phyloP scores from a whole-genome alignment of 1,284 basidiomycete genomes.

The Bjerkandera adusta region DNA sequence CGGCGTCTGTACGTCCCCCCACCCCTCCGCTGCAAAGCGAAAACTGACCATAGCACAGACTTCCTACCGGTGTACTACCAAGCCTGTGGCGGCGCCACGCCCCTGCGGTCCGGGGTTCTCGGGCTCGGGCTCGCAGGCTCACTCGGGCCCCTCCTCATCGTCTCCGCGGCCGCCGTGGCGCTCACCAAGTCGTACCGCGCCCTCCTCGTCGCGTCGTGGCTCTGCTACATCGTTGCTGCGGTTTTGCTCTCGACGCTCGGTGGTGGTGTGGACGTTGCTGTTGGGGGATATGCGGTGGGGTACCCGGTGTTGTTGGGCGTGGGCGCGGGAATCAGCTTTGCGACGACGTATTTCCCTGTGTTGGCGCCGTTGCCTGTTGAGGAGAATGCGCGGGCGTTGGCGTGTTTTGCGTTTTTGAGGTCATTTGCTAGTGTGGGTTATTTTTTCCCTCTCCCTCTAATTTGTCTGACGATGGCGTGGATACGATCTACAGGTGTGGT shows the following conservation, averaged over 20 bases:
- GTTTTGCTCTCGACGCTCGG: slow-evolving; percentile 15
- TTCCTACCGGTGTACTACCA: slow-evolving; percentile 3
- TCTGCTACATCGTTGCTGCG: slow-evolving; percentile 14
- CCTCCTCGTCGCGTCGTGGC: slow-evolving; percentile 17
- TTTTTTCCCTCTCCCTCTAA: neutral
- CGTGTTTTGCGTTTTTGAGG: slow-evolving; percentile 14
- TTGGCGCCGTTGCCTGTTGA: slow-evolving; percentile 13
- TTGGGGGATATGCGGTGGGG: slow-evolving; percentile 12
- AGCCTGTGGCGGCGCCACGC: slow-evolving; percentile 2
- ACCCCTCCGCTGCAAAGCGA: neutral
- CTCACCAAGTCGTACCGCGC: slow-evolving; percentile 14
- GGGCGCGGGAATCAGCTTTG: slow-evolving; percentile 15
- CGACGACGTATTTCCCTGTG: slow-evolving; percentile 17
- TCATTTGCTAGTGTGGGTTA: slow-evolving; percentile 13
- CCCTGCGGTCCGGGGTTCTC: slow-evolving; percentile 6
- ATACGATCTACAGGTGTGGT: neutral
- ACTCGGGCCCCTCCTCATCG: slow-evolving; percentile 6
- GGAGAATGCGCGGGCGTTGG: slow-evolving; percentile 13
- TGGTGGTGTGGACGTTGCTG: slow-evolving; percentile 9
- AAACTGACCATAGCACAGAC: neutral
- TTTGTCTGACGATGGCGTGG: neutral
- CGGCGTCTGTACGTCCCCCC: slow-evolving; percentile 12
- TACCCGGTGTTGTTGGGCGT: slow-evolving; percentile 10
- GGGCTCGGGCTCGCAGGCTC: slow-evolving; percentile 5
- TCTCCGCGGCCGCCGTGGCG: slow-evolving; percentile 15